phyloP scores from a whole-genome alignment of 306 rosid genomes.

The Lithocarpus polystachyus region DNA sequence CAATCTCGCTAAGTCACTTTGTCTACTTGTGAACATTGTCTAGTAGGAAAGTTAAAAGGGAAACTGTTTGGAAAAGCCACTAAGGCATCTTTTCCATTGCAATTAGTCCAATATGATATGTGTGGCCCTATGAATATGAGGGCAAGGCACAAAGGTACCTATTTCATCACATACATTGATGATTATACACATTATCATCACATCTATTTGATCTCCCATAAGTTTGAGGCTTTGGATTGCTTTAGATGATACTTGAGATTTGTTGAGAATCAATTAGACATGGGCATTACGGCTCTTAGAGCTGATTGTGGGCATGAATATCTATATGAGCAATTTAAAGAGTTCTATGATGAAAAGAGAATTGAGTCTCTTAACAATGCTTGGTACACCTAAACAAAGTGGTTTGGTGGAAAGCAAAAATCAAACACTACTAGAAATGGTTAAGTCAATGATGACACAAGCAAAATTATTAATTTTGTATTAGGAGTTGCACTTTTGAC shows the following conservation, averaged over 20 bases:
- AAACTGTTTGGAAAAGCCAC: neutral
- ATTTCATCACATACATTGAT: neutral
- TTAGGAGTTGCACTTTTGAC: neutral
- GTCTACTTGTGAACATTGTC: too few relatives aligned
- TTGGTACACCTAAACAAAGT: neutral
- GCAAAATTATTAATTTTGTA: neutral
- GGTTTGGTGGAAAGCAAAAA: neutral
- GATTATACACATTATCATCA: neutral
- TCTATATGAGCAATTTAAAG: neutral
- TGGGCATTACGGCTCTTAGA: neutral
- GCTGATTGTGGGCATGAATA: neutral
- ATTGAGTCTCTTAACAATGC: neutral
- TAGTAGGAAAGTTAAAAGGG: neutral
- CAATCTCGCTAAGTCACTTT: too few relatives aligned
- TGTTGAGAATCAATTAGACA: constrained; percentile 4
- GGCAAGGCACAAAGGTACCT: neutral
- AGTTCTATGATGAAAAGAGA: neutral
- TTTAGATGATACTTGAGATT: neutral
- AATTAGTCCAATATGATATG: neutral
- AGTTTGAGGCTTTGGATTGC: neutral
- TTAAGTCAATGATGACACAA: neutral
- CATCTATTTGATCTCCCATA: neutral
- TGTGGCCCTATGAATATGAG: neutral
- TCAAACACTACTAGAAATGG: neutral
- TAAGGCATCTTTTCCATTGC: neutral